Conservation (phyloP, 345 rosid genomes). For the Eucalyptus curtisii region DNA sequence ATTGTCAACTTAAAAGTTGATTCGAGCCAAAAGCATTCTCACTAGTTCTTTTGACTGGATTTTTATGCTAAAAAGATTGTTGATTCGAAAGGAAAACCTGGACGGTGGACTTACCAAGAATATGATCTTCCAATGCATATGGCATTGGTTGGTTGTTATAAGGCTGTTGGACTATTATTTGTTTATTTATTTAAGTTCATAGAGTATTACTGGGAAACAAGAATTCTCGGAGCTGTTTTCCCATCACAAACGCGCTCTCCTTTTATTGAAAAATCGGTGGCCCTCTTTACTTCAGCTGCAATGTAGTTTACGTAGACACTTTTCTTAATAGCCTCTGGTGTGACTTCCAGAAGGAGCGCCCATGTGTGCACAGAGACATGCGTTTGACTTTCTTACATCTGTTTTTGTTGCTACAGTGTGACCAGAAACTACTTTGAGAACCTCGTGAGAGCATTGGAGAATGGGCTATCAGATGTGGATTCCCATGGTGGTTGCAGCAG, state of each 20-base stretch:
- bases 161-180: background rate
- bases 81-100: background rate
- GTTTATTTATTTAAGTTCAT: background rate
- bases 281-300: background rate
- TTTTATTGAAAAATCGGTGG: background rate
- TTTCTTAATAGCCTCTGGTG: background rate
- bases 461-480: conserved; percentile 81
- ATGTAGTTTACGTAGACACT: background rate
- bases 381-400: background rate
- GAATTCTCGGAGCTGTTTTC: too few relatives aligned
- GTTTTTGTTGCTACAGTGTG: conserved; percentile 36
- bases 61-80: background rate
- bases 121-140: background rate
- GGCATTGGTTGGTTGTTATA: background rate
- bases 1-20: too few relatives aligned
- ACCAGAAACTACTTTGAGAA: conserved; percentile 93
- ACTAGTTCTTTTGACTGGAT: too few relatives aligned
- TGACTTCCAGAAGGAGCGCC: background rate
- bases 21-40: too few relatives aligned
- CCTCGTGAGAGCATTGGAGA: conserved; percentile 85
- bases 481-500: conserved; percentile 53
- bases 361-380: background rate
- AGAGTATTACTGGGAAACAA: too few relatives aligned
- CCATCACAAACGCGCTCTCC: background rate
- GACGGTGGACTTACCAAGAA: background rate